A percentile compares a stretch with the other conserved stretches of the same genome.
Conservation (phyloP, 352 stramenopile species). For the Phytopythium mirpurense region DNA sequence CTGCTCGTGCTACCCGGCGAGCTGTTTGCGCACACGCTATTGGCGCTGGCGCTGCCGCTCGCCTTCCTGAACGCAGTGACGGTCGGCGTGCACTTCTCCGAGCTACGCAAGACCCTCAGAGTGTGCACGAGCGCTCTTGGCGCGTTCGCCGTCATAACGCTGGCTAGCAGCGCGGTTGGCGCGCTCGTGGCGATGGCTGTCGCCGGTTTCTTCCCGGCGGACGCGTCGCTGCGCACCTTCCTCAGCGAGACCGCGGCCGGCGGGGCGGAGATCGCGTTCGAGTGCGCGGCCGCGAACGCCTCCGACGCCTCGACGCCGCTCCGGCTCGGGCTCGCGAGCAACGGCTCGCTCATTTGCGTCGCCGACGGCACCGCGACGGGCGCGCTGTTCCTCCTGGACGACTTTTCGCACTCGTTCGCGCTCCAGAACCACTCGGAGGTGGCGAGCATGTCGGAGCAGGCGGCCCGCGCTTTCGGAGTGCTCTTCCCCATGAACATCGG, state of each 20-base stretch:
- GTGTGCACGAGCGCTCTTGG: conserved; percentile 21
- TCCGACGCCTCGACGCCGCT: conserved; percentile 15
- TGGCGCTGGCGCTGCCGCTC: conserved; percentile 34
- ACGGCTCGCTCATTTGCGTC: conserved; percentile 30
- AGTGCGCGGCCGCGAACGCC: conserved; percentile 12
- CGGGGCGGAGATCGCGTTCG: conserved; percentile 8
- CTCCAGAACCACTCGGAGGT: conserved; percentile 11
- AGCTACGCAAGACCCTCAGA: conserved; percentile 29
- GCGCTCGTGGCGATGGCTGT: conserved; percentile 36
- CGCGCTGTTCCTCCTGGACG: conserved; percentile 34
- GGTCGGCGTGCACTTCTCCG: conserved; percentile 33
- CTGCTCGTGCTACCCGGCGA: conserved; percentile 23
- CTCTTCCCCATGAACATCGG: conserved; percentile 27
- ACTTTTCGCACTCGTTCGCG: conserved; percentile 30
- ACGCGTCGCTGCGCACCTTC: conserved; percentile 13
- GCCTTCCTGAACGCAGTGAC: conserved; percentile 7
- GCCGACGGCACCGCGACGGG: conserved; percentile 27
- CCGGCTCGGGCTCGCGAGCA: conserved; percentile 25
- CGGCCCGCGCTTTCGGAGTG: conserved; percentile 19
- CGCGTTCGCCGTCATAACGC: conserved; percentile 30
- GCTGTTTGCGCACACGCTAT: conserved; percentile 29
- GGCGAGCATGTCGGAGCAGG: conserved; percentile 21
- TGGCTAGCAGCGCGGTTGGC: conserved; percentile 44
- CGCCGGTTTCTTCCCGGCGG: conserved; percentile 25
- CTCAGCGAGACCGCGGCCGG: conserved; percentile 10